Conservation (phyloP, 176 grass and related monocot genomes). For the Oryza glumipatula region DNA sequence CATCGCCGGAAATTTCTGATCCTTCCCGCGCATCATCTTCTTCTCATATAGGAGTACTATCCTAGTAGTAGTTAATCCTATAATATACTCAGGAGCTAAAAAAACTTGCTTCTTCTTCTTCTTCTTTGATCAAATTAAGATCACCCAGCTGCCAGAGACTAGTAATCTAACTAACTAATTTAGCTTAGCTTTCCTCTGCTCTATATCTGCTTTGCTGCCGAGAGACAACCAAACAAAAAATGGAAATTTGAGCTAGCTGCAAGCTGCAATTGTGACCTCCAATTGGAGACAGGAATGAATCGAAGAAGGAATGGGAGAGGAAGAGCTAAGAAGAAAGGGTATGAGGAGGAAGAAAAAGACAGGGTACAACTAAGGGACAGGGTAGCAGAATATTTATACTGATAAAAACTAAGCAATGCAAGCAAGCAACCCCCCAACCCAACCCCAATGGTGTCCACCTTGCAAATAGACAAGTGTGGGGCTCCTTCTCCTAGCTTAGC, state of each 20-base stretch:
- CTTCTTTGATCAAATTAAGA: background rate
- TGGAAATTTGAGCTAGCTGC: background rate
- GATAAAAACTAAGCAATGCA: constrained; percentile 24
- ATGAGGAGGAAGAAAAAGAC: constrained; percentile 32
- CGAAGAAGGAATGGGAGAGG: background rate
- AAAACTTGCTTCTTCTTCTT: background rate
- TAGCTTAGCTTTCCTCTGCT: background rate
- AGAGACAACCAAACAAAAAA: background rate
- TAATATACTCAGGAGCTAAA: background rate
- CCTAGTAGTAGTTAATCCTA: background rate
- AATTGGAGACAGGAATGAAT: constrained; percentile 30
- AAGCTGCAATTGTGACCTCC: background rate
- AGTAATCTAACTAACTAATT: background rate
- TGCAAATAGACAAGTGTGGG: constrained; percentile 24
- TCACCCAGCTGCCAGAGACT: background rate
- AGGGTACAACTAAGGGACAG: constrained; percentile 43
- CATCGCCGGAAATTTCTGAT: constrained; percentile 49
- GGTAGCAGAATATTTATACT: constrained; percentile 45
- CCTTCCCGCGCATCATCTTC: constrained; percentile 76
- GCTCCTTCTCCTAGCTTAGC: background rate
- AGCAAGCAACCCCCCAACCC: background rate
- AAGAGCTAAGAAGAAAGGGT: background rate
- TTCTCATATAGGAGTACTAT: background rate
- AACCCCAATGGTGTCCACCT: background rate
- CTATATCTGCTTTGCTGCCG: background rate